Base-by-base conservation (phyloP, 129 eudicot species). In the Flaveria linearis region DNA sequence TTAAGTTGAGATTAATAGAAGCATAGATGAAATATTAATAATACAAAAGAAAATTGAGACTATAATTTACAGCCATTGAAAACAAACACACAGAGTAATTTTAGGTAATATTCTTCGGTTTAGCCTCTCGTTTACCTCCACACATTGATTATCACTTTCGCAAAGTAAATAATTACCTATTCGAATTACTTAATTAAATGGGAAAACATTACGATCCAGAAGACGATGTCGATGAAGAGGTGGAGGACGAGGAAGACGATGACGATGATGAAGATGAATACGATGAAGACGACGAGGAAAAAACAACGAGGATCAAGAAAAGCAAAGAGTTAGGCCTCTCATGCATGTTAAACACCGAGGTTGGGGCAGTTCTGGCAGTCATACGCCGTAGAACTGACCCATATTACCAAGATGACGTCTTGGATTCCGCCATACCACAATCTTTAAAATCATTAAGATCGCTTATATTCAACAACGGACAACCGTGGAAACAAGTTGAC, bases 271-370 rank as follows among this genome's bases (percentile, higher is more conserved):
- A 79, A 0, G 78, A 79, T 0, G 78, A 79, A 16, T 71, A 73
- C 10, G 79, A 79, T 0, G 83, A 81, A 1, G 87, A 83, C 12
- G 78, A 78, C 2, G 86, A 83, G 1, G 81, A 74, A 20, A 69
- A 75, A 28, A 52, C 56, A 43, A 69, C 10, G 18, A 57, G 67
- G 62, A 56, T 69, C 13, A 83, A 16, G 41, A 71, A 33, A 78
- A 76, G 87, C 26, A 90, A 75, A 85, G 97, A 88, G 64, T 9
- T 90, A 16, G 97, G 92, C 1, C 28, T 91, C 14, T 89, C 98
- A 3, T 93, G 98, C 81, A 90, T 86, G 87, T 74, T 93, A 9
- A 93, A 88, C 85, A 87, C 98, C 9, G 98, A 93, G 80, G 90
- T 88, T 2, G 92, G 98, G n/a, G 91, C 98, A 0, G 89, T 93